phyloP scores from a whole-genome alignment of 352 stramenopile species.

The Phytophthora cajani region DNA sequence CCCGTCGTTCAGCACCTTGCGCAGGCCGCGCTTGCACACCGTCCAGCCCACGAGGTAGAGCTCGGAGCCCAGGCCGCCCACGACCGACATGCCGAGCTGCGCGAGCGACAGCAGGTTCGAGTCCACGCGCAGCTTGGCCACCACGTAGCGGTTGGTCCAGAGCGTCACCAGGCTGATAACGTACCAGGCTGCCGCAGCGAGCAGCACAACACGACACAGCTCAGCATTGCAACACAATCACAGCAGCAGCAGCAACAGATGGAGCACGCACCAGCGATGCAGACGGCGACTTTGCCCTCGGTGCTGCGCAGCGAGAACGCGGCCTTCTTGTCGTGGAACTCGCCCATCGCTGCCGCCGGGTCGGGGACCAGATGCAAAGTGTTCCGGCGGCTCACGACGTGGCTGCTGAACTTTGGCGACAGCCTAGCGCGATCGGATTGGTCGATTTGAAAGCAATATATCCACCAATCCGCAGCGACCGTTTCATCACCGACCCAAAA shows the following conservation, averaged over 20 bases:
- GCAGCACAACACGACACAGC: neutral
- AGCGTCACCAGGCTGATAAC: conserved; percentile 80
- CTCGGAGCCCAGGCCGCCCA: conserved; percentile 73
- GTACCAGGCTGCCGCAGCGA: conserved; percentile 65
- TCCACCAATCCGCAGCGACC: conserved; percentile 10
- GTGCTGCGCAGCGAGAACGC: conserved; percentile 28
- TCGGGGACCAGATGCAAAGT: conserved; percentile 14
- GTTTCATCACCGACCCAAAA: conserved; percentile 22
- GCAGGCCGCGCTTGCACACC: conserved; percentile 54
- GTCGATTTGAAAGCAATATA: neutral
- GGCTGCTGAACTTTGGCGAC: conserved; percentile 31
- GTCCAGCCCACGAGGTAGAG: conserved; percentile 76
- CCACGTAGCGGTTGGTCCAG: conserved; percentile 87
- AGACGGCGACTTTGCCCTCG: conserved; percentile 71
- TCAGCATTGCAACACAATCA: neutral
- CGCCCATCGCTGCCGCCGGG: conserved; percentile 28
- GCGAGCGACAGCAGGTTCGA: conserved; percentile 81
- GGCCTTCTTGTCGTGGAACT: conserved; percentile 38
- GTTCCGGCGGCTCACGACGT: conserved; percentile 11
- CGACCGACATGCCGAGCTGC: conserved; percentile 81
- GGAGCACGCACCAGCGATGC: conserved; percentile 54
- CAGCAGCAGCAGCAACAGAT: neutral
- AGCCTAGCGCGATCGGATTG: conserved; percentile 11
- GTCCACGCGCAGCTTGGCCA: conserved; percentile 76
- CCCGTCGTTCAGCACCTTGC: conserved; percentile 60